Conservation (phyloP, 306 rosid genomes). For the Quercus rubra region DNA sequence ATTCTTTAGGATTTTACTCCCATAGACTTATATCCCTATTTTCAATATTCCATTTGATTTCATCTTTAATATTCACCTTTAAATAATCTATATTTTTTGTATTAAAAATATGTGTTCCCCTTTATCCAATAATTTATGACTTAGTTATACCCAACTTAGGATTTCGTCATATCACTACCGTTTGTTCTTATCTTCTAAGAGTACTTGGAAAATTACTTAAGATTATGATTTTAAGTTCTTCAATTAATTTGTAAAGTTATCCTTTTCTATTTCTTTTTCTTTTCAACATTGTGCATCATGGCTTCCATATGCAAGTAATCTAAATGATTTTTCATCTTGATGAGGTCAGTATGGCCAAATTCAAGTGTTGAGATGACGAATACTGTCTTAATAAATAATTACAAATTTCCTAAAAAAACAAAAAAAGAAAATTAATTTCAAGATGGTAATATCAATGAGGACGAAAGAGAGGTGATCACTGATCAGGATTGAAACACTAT, state of each 20-base stretch:
- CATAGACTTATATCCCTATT: no score
- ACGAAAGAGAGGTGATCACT: no score
- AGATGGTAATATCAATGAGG: not conserved
- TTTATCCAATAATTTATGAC: no score
- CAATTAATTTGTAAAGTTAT: no score
- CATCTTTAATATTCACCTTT: no score
- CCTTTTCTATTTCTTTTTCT: not conserved
- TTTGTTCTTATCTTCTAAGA: not conserved
- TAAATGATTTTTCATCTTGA: not conserved
- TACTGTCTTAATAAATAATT: no score
- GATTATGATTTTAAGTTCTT: not conserved
- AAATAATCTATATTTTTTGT: no score
- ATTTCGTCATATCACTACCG: not conserved
- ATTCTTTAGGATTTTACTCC: no score
- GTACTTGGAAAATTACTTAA: not conserved
- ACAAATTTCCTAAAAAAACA: no score
- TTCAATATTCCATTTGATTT: no score
- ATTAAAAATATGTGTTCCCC: no score
- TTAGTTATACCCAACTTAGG: not conserved
- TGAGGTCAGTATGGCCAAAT: not conserved
- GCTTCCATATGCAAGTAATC: not conserved
- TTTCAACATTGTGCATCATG: not conserved
- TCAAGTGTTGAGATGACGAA: not conserved
- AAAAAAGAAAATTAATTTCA: not conserved
- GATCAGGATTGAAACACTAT: no score